These are phyloP conservation scores for Phytophthora melonis DNA, from an alignment of 352 stramenopile genomes.

Conservation along the genomic window DNA sequence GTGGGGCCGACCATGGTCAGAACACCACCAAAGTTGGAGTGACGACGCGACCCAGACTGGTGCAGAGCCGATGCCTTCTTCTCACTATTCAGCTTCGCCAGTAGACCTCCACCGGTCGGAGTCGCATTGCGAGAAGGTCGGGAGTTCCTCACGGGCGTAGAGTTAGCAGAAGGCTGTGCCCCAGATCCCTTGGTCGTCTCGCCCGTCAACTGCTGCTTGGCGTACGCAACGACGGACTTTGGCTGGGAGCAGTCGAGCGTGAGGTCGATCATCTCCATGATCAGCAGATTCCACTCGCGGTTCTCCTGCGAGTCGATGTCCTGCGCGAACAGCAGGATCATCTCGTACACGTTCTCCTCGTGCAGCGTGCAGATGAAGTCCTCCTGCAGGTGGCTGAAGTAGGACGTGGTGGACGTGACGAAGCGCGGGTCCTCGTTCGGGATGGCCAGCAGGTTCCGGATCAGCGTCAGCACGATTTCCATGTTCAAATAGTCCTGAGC, in stretches of 20 bases:
- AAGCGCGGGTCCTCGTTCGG: conserved; percentile 84
- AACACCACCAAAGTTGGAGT: conserved; percentile 91
- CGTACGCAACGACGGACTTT: conserved; percentile 69
- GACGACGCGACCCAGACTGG: conserved; percentile 55
- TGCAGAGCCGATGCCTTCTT: conserved; percentile 54
- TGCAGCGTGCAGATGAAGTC: conserved; percentile 83
- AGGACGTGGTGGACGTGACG: conserved; percentile 82
- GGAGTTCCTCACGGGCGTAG: not conserved
- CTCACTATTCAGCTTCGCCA: conserved; percentile 61
- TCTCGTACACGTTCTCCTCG: conserved; percentile 88
- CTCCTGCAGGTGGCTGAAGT: conserved; percentile 84
- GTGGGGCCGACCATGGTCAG: conserved; percentile 81
- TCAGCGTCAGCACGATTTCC: conserved; percentile 89
- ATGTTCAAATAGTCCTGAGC: conserved; percentile 86
- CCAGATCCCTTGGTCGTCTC: not conserved
- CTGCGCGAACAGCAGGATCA: conserved; percentile 87
- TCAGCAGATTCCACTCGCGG: conserved; percentile 87
- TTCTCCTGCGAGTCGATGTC: conserved; percentile 89
- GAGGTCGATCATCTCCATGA: conserved; percentile 92
- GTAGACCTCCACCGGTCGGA: conserved; percentile 35
- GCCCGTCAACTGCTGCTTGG: conserved; percentile 45
- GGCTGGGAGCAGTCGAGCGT: conserved; percentile 78
- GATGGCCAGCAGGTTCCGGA: conserved; percentile 86
- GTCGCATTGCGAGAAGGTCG: conserved; percentile 4
- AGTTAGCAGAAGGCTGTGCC: not conserved